Evolutionary conservation across 352 stramenopile genomes (phyloP), one percentile per base, ranked within the genome.

Genomic region (Globisporangium orthogonon): DNA sequence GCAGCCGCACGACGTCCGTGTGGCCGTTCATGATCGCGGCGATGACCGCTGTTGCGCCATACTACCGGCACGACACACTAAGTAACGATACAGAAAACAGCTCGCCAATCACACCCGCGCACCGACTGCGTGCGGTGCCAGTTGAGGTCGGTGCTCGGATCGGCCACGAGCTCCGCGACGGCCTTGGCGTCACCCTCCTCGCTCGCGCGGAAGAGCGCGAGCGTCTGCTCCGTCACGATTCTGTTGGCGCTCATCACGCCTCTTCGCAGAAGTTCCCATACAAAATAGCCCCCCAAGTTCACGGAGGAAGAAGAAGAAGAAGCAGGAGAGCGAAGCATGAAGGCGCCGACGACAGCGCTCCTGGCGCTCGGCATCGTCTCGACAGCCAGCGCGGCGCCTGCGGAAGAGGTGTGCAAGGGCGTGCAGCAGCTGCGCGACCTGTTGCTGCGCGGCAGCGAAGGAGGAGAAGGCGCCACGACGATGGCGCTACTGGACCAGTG

Each of bases 121-220:
- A 90, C 79, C 69, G 79, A 74, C 63, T 85, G 73, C 53, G 66
- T 69, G 65, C 72, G 68, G 56, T 91, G 83, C 76, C 80, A 92
- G 63, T 92, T 89, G 54, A 89, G 68, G 56, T 90, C 76, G 7
- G 67, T 70, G 41, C 57, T 58, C 47, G 74, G 60, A 44, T 87
- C 60, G 18, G 65, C 23, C 31, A 89, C 41, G 13, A 92, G 66
- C 50, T 63, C 57, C 28, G 63, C 56, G 10, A 87, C 83, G 14
- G 56, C 59, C 50, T 82, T 69, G 1, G 62, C 61, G 48, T 87
- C 73, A 4, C 83, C 83, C 10, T 44, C 68, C 40, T 83, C 74
- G 52, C 78, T 83, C 56, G 76, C 83, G 1, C 56, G 60, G 52
- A 91, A 89, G 15, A 90, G 60, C 54, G 71, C 68, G 49, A 77